phyloP scores from a whole-genome alignment of 225 moss, liverwort and hornwort species.

The Pseudisothecium myosuroides region DNA sequence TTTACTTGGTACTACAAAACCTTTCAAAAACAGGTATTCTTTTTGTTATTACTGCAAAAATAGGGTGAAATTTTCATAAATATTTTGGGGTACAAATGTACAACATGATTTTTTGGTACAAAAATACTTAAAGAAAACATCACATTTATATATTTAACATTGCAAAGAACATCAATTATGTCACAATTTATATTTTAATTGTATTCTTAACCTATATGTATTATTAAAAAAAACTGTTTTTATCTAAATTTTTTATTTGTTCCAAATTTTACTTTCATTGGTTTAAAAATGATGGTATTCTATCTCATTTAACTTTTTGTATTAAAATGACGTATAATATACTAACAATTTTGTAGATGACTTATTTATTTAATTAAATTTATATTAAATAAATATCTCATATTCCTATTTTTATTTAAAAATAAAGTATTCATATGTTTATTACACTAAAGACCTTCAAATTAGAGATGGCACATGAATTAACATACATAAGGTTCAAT shows the following conservation, averaged over 20 bases:
- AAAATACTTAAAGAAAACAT: background rate
- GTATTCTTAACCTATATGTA: too few relatives aligned
- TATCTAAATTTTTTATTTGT: too few relatives aligned
- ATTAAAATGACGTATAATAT: background rate
- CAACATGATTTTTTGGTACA: too few relatives aligned
- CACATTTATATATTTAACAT: too few relatives aligned
- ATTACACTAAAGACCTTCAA: too few relatives aligned
- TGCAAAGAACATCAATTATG: background rate
- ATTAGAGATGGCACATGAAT: too few relatives aligned
- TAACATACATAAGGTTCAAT: too few relatives aligned
- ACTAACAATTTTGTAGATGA: fast-evolving
- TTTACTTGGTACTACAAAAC: background rate
- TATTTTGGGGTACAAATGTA: too few relatives aligned
- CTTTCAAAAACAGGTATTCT: background rate
- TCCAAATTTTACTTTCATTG: background rate
- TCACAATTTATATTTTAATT: background rate
- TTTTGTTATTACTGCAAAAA: too few relatives aligned
- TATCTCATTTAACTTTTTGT: background rate
- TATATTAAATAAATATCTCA: background rate
- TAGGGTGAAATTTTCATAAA: too few relatives aligned
- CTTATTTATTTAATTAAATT: too few relatives aligned
- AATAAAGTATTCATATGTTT: background rate
- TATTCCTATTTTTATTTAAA: background rate
- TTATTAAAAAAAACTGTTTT: background rate
- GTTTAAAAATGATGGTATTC: background rate